Evolutionary conservation across 1,284 basidiomycete species (phyloP).

Genomic region (Gymnopus androsaceus): DNA sequence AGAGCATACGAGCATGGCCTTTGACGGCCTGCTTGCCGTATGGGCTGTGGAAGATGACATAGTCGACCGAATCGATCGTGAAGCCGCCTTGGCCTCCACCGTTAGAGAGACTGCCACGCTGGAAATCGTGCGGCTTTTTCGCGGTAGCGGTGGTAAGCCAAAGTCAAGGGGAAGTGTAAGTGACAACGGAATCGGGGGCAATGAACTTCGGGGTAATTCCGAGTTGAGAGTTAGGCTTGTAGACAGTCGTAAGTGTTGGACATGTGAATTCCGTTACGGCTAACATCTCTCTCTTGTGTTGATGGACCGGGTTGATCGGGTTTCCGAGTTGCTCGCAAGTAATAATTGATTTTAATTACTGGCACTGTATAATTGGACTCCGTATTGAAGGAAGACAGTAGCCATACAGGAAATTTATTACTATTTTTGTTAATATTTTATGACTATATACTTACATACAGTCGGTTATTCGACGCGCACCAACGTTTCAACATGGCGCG

Average conservation of each 20-base stretch:
- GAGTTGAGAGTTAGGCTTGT: constrained; percentile 93
- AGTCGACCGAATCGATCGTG: constrained; percentile 84
- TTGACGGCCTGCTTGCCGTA: constrained; percentile 99
- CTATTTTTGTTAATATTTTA: too few species aligned
- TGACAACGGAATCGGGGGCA: constrained; percentile 95
- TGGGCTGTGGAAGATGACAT: constrained; percentile 90
- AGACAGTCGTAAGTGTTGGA: constrained; percentile 97
- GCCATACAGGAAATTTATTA: too few species aligned
- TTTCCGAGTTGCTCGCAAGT: too few species aligned
- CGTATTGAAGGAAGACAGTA: too few species aligned
- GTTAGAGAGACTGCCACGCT: constrained; percentile 49
- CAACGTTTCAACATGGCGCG: too few species aligned
- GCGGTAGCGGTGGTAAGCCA: constrained; percentile 85
- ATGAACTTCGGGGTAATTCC: constrained; percentile 96
- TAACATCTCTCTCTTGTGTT: too few species aligned
- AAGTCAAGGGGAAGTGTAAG: constrained; percentile 94
- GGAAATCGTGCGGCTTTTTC: constrained; percentile 76
- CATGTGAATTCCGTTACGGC: constrained; percentile 98
- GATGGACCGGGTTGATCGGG: too few species aligned
- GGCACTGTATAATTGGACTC: too few species aligned
- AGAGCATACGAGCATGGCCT: constrained; percentile 90
- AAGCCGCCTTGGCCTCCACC: constrained; percentile 51
- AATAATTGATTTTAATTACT: too few species aligned
- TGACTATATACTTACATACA: too few species aligned
- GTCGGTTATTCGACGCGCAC: too few species aligned